These are phyloP conservation scores for Leccinum arenicola DNA, from an alignment of 768 basidiomycete genomes.

Conservation along the genomic window DNA sequence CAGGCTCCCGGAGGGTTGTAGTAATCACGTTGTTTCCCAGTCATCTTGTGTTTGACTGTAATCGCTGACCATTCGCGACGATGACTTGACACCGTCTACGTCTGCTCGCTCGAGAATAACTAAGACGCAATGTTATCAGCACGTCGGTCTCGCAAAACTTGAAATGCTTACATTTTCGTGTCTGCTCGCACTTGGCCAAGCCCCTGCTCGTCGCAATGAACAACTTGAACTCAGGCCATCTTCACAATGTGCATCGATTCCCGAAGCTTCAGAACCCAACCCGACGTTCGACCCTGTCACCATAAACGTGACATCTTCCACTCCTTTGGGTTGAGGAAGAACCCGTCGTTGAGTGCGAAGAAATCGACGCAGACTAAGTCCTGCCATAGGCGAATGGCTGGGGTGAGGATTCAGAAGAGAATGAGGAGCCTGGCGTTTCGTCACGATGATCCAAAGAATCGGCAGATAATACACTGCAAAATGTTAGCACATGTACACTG, in stretches of 20 bases:
- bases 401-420: too few relatives aligned
- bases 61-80: constrained; percentile 15
- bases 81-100: constrained; percentile 12
- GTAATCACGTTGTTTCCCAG: constrained; percentile 43
- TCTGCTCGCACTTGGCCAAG: constrained; percentile 24
- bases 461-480: too few relatives aligned
- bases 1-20: not conserved
- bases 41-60: constrained; percentile 41
- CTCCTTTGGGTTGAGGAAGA: constrained; percentile 12
- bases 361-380: constrained; percentile 11
- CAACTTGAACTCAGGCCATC: constrained; percentile 26
- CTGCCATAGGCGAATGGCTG: constrained; percentile 10
- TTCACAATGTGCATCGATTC: constrained; percentile 24
- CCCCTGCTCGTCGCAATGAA: constrained; percentile 36
- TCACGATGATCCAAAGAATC: too few relatives aligned
- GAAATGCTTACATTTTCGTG: constrained; percentile 14
- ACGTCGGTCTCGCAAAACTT: not conserved
- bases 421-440: too few relatives aligned
- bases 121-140: not conserved
- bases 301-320: constrained; percentile 43
- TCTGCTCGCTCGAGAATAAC: constrained; percentile 17
- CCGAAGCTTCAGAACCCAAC: constrained; percentile 29
- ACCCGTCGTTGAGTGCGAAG: constrained; percentile 24
- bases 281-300: constrained; percentile 51
- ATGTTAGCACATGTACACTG: too few relatives aligned